phyloP scores from a whole-genome alignment of 805 yeast species.

The Kurtzmaniella fragi region DNA sequence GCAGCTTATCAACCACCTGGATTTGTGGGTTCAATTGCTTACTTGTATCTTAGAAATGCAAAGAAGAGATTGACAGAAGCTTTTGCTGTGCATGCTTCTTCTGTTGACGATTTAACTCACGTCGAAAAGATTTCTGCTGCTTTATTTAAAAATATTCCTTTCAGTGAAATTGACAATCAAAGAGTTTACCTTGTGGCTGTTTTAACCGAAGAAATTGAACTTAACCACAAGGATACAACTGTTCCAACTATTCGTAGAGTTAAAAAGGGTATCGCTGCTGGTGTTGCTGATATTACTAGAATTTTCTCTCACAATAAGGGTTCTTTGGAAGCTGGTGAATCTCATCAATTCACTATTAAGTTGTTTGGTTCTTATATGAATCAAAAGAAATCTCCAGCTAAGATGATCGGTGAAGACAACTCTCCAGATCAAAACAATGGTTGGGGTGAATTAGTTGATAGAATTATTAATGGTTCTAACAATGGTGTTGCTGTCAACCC shows the following conservation, averaged over 20 bases:
- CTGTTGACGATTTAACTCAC: constrained; percentile 49
- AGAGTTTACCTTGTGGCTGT: constrained; percentile 74
- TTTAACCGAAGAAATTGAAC: constrained; percentile 62
- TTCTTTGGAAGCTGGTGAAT: constrained; percentile 52
- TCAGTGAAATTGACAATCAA: constrained; percentile 55
- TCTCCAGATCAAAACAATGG: constrained; percentile 48
- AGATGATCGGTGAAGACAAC: constrained; percentile 11
- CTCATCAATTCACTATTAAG: constrained; percentile 67
- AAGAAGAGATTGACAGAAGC: constrained; percentile 71
- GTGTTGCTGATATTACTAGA: constrained; percentile 80
- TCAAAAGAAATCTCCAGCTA: constrained; percentile 24
- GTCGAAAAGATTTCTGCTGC: constrained; percentile 75
- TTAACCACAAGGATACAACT: constrained; percentile 25
- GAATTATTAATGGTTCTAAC: constrained; percentile 70
- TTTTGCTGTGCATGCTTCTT: constrained; percentile 60
- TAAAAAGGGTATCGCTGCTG: constrained; percentile 82
- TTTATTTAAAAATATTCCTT: constrained; percentile 70
- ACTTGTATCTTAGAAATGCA: constrained; percentile 63
- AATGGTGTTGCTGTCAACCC: constrained; percentile 79
- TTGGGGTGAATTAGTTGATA: constrained; percentile 83
- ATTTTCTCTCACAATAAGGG: constrained; percentile 65
- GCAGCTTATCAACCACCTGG: constrained; percentile 60
- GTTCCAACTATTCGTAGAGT: constrained; percentile 36
- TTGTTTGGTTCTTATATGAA: constrained; percentile 66
- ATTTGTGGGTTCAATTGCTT: constrained; percentile 66